Percentiles rank a stretch among this genome's conserved stretches.
These are phyloP conservation scores for Colletotrichum filicis DNA, from an alignment of 2,329 filamentous ascomycete species.

Conservation along the genomic window DNA sequence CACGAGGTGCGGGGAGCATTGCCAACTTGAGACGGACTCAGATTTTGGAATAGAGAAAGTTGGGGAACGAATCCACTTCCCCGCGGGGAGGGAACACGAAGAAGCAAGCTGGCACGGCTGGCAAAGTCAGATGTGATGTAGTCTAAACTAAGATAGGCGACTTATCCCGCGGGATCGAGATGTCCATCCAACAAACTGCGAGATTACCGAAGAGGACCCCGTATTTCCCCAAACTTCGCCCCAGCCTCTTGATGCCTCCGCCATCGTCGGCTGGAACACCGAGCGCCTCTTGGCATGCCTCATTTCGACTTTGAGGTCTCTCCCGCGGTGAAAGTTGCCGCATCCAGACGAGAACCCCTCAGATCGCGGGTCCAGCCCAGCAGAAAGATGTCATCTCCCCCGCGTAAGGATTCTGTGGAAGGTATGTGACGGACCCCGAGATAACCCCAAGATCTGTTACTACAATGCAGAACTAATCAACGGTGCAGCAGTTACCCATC, in stretches of 20 bases:
- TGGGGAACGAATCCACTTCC: conserved; percentile 30
- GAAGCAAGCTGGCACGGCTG: background rate
- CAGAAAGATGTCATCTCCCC: background rate
- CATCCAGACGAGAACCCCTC: background rate
- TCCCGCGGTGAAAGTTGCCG: conserved; percentile 16
- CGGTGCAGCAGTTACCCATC: background rate
- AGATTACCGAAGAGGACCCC: background rate
- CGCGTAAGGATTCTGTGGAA: background rate
- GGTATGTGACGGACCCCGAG: conserved; percentile 19
- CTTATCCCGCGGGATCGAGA: conserved; percentile 23
- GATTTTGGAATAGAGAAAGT: background rate
- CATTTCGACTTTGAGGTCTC: background rate
- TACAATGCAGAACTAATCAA: background rate
- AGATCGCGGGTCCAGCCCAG: background rate
- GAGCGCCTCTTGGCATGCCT: background rate
- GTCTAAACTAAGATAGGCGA: conserved; percentile 20
- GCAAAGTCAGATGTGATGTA: too few species aligned
- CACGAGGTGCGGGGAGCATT: background rate
- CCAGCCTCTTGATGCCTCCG: conserved; percentile 8
- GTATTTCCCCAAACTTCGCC: conserved; percentile 2
- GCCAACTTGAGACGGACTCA: background rate
- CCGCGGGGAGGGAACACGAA: conserved; percentile 14
- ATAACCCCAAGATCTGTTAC: conserved; percentile 18
- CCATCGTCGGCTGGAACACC: conserved; percentile 19
- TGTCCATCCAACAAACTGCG: background rate